Evolutionary conservation across 306 rosid genomes (phyloP), one percentile per base, ranked within the genome.

Genomic region (Casuarina equisetifolia): DNA sequence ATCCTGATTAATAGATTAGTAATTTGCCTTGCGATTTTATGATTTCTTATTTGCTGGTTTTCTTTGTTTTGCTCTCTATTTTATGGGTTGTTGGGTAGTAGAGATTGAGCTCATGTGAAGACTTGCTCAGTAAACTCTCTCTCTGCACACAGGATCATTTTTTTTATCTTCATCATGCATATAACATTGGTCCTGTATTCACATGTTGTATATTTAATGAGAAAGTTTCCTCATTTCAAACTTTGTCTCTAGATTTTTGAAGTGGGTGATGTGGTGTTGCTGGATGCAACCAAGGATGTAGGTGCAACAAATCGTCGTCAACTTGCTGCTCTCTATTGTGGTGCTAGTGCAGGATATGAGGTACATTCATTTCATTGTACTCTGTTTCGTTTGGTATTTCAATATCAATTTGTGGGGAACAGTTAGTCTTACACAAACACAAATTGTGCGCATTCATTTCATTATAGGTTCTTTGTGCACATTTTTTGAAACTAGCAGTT

Each of bases 331-430:
- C 81, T 91, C 36, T 87, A 88, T 78, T 92, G 98, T 78, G 90
- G 97, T 64, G 88, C 96, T 72, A 89, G 81, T 73, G 96, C 98
- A 5, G 97, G 98, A 76, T 92, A 91, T 80, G 98, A 95, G 97
- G 98, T 92, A 89, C 57, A 74, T 70, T 80, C 36, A 70, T 54
- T 25, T 45, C 50, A 40, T 62, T 32, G 50, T 44, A 35, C 57
- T 77, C 73, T 6, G 64, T 66, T 81, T 81, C 63, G 76, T 70
- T 74, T 58, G 32, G 58, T 73, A 55, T n/a, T 71, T 76, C 35
- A 78, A 70, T n/a, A 57, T 46, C 53, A 69, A 69, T 78, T 58
- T 42, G 19, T n/a, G 39, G 68, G 64, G 9, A 70, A 53, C 11
- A 25, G 10, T 25, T 49, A 69, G 2, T 43, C 25, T 40, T 1